Base-by-base conservation (phyloP, 495 filamentous ascomycete genomes). In the Daldinia decipiens region DNA sequence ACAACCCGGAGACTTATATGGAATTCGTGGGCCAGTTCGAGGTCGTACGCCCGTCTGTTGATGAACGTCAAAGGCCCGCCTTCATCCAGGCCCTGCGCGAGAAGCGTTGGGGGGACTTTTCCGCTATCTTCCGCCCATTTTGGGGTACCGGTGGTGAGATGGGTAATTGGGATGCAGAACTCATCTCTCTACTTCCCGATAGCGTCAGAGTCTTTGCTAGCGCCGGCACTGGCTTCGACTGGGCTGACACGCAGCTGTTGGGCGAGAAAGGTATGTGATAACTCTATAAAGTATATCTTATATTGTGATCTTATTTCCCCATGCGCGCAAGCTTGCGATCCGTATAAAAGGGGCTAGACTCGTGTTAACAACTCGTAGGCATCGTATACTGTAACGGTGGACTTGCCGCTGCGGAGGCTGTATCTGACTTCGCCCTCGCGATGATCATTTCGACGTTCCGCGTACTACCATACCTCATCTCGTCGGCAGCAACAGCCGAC, bases 81-180 rank as follows among this genome's bases (percentile, higher is more conserved):
- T 92, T 94, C 78, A 86, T 86, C 45, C 77, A 81, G 7, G 91
- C 87, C 5, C 79, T 94, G 51, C 82, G 84, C 64, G 87, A 90
- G 67, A 81, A 77, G 32, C 82, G 83, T 72, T 94, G 89, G 84
- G 91, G 91, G 4, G 82, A 92, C 66, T 93, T 94, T 74, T 78
- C 82, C 17, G 92, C 89, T 29, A 89, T 93, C 66, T 90, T 92
- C 75, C 84, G 91, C 19, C 91, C 91, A 0, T 93, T 91, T 74
- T 93, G 90, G 91, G 91, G 91, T 57, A 92, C 88, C 0, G 91
- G 91, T 7, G 89, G 89, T 11, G 91, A 93, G 80, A 92, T 93
- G 91, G 89, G 89, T 13, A 79, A 82, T 53, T 94, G 92, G 92
- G 90, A 93, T 74, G 79, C 80, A 34, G 91, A 93, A 75, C 78